phyloP scores from a whole-genome alignment of 345 rosid genomes.

The Rubroshorea leprosula region DNA sequence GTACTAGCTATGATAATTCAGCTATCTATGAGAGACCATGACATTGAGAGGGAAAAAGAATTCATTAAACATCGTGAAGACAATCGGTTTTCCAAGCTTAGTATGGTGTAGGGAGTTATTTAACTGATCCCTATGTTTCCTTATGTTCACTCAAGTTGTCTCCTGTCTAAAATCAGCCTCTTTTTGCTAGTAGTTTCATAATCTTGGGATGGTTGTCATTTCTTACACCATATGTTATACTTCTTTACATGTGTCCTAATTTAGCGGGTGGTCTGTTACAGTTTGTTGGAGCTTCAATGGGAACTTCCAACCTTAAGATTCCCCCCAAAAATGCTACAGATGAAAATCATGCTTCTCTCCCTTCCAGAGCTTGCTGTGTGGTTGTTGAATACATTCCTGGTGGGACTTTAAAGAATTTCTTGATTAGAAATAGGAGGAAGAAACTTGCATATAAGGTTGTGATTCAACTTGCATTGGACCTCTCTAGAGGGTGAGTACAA shows the following conservation, averaged over 20 bases:
- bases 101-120: too few relatives aligned
- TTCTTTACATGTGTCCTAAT: conserved; percentile 1
- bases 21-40: too few relatives aligned
- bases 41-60: too few relatives aligned
- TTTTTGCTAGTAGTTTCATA: too few relatives aligned
- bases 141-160: too few relatives aligned
- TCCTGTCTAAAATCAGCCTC: too few relatives aligned
- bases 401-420: conserved; percentile 62
- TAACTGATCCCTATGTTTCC: too few relatives aligned
- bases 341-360: conserved; percentile 39
- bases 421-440: conserved; percentile 54
- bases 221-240: not conserved
- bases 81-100: not conserved
- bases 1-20: not conserved
- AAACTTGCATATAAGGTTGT: conserved; percentile 65
- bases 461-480: conserved; percentile 68
- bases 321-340: conserved; percentile 31
- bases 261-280: conserved; percentile 17
- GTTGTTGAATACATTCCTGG: conserved; percentile 76
- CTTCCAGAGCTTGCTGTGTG: conserved; percentile 74
- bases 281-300: conserved; percentile 90
- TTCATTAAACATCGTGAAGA: not conserved
- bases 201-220: not conserved
- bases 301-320: conserved; percentile 70
- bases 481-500: conserved; percentile 61